Evolutionary conservation across 225 moss, liverwort and hornwort species (phyloP).

Genomic region (Marchantia paleacea): DNA sequence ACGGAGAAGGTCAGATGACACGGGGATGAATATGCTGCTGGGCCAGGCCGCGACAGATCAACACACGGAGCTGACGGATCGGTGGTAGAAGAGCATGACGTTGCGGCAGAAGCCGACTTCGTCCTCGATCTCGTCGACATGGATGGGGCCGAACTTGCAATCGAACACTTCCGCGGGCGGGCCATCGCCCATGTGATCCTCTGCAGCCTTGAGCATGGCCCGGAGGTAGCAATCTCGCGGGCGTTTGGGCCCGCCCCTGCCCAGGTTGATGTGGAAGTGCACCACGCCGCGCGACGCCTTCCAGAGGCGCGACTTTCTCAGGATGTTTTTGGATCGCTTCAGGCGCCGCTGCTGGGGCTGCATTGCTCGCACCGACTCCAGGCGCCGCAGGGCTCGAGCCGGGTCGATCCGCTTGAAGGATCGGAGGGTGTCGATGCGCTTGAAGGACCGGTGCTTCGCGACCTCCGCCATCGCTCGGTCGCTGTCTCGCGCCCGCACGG

Average conservation of each 20-base stretch:
- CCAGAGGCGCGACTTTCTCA: conserved; percentile 13
- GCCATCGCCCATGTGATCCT: not conserved
- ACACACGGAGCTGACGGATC: conserved; percentile 15
- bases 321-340: conserved; percentile 16
- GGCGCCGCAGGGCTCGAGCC: not conserved
- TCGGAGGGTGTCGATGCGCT: conserved; percentile 16
- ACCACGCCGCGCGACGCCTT: not conserved
- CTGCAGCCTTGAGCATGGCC: conserved; percentile 16
- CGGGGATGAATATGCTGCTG: not conserved
- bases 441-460: conserved; percentile 14
- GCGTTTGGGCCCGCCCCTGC: not conserved
- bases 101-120: conserved; percentile 21
- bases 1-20: not conserved
- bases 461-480: conserved; percentile 8
- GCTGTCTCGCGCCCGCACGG: conserved; percentile 11
- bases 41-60: not conserved
- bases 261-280: not conserved
- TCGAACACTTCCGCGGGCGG: not conserved
- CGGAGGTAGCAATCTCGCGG: conserved; percentile 11
- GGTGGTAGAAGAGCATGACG: conserved; percentile 16
- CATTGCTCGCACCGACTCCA: conserved; percentile 13
- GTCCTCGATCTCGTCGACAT: conserved; percentile 17
- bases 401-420: conserved; percentile 18
- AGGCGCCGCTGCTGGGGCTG: conserved; percentile 12
- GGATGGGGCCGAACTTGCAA: conserved; percentile 16